Base-by-base conservation (phyloP, 805 yeast species). In the Candida tibetensis region DNA sequence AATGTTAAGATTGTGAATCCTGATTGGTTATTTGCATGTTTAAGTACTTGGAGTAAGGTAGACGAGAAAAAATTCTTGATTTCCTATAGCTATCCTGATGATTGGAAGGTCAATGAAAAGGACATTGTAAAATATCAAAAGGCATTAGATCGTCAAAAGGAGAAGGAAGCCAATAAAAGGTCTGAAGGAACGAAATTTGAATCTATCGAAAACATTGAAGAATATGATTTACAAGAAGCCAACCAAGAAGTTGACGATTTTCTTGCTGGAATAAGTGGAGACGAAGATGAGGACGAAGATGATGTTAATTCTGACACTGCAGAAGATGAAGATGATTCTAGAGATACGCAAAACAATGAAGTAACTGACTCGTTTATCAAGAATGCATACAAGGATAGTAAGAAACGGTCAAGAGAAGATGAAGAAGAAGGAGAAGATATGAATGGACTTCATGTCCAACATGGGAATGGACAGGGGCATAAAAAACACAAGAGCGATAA, bases 1-100 rank as follows among this genome's bases (percentile, higher is more conserved):
- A 57, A 66, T 14, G 82, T 83, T 25, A 79, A 82, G 49, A 74
- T 91, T n/a, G 95, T 91, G 14, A 82, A 81, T 52, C 90, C 95
- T 2, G 93, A 86, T 52, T 91, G 99, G 99, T 62, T 91, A 2
- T 90, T 90, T 64, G 81, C 83, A 26, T 85, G 96, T 58, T 69
- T 91, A 47, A 80, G 89, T 5, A 63, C 73, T 17, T 91, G 98
- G 98, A 68, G 69, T 39, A 74, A 73, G 32, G 81, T 81, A 0
- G 79, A 81, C 13, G 93, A 83, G 46, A 66, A 57, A 2, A 77
- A 74, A 3, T 90, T 70, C 53, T 57, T 69, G 28, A 66, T 89
- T 14, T 62, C 71, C 4, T 74, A 77, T n/a, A 71, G 69, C 4
- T 70, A 72, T 15, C 73, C 72, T 1, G 70, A 66, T 26, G 65